These are phyloP conservation scores for Eurotiales sp. DNA, from an alignment of 2,329 filamentous ascomycete species.

Conservation along the genomic window DNA sequence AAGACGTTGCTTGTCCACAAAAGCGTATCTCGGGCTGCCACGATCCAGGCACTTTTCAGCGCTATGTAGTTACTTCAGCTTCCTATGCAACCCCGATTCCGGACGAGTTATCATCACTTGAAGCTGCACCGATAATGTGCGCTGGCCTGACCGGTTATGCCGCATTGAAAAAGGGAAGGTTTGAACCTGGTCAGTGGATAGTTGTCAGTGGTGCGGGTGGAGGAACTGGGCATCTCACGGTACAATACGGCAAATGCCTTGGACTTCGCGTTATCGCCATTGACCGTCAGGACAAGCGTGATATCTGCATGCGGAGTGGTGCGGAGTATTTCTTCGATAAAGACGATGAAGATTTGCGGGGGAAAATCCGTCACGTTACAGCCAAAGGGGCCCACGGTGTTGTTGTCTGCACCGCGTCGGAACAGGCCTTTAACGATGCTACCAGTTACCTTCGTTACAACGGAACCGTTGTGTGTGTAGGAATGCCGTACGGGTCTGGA, in stretches of 20 bases:
- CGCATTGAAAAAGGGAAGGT: neutral
- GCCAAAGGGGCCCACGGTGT: slow-evolving; percentile 1
- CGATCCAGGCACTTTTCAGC: slow-evolving; percentile 3
- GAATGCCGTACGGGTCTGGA: neutral
- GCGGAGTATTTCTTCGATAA: neutral
- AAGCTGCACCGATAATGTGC: slow-evolving; percentile 7
- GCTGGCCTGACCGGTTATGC: slow-evolving; percentile 1
- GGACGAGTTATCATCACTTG: neutral
- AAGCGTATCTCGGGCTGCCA: neutral
- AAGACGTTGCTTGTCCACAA: neutral
- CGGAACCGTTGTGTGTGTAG: slow-evolving; percentile 1
- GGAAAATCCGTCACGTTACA: neutral
- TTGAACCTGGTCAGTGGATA: neutral
- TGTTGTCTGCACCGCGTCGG: neutral
- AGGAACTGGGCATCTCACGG: slow-evolving; percentile 3
- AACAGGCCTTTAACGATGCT: neutral
- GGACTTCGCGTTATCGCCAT: slow-evolving; percentile 7
- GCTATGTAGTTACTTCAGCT: slow-evolving; percentile 2
- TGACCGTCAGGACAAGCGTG: slow-evolving; percentile 1
- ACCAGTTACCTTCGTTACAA: neutral
- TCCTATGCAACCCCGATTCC: neutral
- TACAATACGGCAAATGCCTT: neutral
- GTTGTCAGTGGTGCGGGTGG: slow-evolving; percentile 6
- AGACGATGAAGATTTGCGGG: neutral
- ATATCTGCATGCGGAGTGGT: neutral